Conservation (phyloP, 106 monocot species). For the Acorus calamus region DNA sequence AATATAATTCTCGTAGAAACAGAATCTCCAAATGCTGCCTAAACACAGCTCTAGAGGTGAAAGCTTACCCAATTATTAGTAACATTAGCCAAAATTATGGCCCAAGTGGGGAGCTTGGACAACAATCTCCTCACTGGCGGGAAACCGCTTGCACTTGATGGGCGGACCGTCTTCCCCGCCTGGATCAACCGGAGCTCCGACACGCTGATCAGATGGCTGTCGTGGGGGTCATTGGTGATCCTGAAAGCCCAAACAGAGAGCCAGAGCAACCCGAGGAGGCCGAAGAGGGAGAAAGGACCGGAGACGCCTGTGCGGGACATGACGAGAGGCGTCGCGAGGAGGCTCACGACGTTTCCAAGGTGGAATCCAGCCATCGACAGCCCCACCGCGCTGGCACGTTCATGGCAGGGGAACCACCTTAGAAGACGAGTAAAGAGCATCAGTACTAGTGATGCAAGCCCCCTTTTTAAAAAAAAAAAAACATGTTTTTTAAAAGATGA, state of each 20-base stretch:
- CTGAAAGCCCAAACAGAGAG: constrained; percentile 34
- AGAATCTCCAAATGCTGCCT: no score
- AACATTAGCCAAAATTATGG: constrained; percentile 68
- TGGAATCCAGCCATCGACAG: constrained; percentile 96
- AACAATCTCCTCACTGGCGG: constrained; percentile 39
- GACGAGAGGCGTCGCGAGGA: constrained; percentile 58
- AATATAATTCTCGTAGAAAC: no score
- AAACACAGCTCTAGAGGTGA: neutral
- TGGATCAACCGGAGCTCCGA: constrained; percentile 36
- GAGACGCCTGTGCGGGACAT: constrained; percentile 43
- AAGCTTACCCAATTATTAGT: constrained; percentile 87
- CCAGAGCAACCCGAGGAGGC: constrained; percentile 59
- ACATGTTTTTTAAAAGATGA: no score
- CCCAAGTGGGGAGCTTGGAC: constrained; percentile 68
- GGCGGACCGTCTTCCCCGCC: constrained; percentile 27
- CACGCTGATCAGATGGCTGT: constrained; percentile 30
- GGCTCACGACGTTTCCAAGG: constrained; percentile 75
- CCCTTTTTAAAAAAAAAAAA: no score
- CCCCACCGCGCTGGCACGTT: constrained; percentile 85
- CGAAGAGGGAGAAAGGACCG: constrained; percentile 59
- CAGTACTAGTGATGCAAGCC: no score
- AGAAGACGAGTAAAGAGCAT: neutral
- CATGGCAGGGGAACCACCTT: constrained; percentile 73
- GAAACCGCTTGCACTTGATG: neutral
- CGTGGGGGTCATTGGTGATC: constrained; percentile 39